A percentile compares a stretch with the other conserved stretches of the same genome.
These are phyloP conservation scores for Podaxis rugospora DNA, from an alignment of 768 basidiomycete genomes.

Conservation along the genomic window DNA sequence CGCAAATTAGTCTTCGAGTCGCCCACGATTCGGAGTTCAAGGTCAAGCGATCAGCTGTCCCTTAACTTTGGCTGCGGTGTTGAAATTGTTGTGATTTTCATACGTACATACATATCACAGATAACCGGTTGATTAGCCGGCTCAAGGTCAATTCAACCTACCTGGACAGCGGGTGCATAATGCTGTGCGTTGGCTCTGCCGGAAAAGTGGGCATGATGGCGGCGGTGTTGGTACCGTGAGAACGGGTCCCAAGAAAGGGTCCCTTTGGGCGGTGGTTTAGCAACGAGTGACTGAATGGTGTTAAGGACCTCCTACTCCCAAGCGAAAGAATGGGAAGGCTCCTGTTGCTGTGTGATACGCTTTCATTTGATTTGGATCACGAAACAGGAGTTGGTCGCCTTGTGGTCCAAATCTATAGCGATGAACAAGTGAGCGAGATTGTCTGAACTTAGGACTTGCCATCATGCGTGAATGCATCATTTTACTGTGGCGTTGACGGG, in stretches of 20 bases:
- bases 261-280: slow-evolving; percentile 5
- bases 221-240: background rate
- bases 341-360: background rate
- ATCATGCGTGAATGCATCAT: background rate
- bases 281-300: background rate
- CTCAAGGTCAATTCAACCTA: background rate
- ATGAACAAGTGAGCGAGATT: background rate
- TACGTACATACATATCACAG: background rate
- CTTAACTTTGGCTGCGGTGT: background rate
- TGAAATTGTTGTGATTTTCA: background rate
- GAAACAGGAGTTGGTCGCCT: background rate
- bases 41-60: background rate
- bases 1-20: background rate
- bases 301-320: background rate
- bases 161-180: background rate
- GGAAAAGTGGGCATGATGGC: background rate
- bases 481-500: background rate
- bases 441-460: background rate
- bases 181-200: background rate
- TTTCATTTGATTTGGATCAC: background rate
- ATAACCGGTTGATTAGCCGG: slow-evolving; percentile 1
- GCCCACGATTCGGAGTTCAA: slow-evolving; percentile 1
- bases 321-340: background rate
- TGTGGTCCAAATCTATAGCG: background rate
- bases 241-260: background rate